A percentile compares a stretch with the other conserved stretches of the same genome.
These are phyloP conservation scores for Trichoderma erinaceum DNA, from an alignment of 495 filamentous ascomycete species.

Conservation along the genomic window DNA sequence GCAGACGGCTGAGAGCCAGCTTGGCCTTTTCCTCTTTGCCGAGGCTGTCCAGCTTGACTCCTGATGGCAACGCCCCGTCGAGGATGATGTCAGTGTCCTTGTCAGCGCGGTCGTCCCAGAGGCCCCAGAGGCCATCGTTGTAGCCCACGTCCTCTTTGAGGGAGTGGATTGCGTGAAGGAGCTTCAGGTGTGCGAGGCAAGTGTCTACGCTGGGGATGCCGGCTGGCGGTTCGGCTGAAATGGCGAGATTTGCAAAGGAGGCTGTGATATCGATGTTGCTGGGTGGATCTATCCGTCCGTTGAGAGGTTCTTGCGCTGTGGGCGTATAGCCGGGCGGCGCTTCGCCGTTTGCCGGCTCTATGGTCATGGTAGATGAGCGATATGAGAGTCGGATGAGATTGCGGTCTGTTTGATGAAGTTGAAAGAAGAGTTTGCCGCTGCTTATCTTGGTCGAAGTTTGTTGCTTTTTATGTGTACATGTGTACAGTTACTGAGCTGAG, in stretches of 20 bases:
- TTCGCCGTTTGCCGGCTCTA: neutral
- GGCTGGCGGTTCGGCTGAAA: slow-evolving; percentile 26
- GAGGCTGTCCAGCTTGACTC: slow-evolving; percentile 17
- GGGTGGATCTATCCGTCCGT: neutral
- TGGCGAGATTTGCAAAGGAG: slow-evolving; percentile 35
- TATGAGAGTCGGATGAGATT: neutral
- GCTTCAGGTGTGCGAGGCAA: slow-evolving; percentile 70
- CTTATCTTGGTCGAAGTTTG: too few relatives aligned
- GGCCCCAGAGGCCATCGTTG: slow-evolving; percentile 58
- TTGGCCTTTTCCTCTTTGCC: slow-evolving; percentile 24
- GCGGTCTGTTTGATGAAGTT: neutral
- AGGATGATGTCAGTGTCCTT: slow-evolving; percentile 23
- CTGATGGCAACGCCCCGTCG: slow-evolving; percentile 18
- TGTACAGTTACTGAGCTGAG: too few relatives aligned
- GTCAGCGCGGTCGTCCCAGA: slow-evolving; percentile 47
- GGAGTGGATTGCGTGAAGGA: slow-evolving; percentile 62
- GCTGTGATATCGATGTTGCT: slow-evolving; percentile 30
- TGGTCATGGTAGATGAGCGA: neutral
- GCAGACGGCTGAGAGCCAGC: slow-evolving; percentile 43
- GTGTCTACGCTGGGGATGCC: slow-evolving; percentile 27
- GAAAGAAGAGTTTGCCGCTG: neutral
- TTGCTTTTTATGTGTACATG: too few relatives aligned
- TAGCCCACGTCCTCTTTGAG: slow-evolving; percentile 61
- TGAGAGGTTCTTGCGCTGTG: neutral
- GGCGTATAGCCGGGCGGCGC: neutral